Percentiles rank a stretch among this genome's conserved stretches.
Evolutionary conservation across 352 stramenopile genomes (phyloP).

Genomic region (Globisporangium ultimum): DNA sequence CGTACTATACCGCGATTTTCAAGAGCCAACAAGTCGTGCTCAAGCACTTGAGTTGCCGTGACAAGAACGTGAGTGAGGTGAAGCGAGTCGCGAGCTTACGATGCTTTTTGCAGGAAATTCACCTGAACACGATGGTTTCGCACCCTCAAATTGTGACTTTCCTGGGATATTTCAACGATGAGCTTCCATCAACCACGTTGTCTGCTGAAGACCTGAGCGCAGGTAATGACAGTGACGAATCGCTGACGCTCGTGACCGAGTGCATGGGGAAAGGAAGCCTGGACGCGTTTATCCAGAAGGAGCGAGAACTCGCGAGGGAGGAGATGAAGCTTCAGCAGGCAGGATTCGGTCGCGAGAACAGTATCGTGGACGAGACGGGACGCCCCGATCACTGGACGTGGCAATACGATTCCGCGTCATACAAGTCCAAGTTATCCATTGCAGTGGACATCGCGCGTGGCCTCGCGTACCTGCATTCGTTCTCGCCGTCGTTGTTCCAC

Average conservation of each 20-base stretch:
- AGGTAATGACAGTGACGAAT: not conserved
- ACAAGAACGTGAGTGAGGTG: not conserved
- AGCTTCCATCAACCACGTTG: not conserved
- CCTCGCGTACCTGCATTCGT: conserved; percentile 47
- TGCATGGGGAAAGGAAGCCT: conserved; percentile 34
- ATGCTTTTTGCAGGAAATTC: conserved; percentile 34
- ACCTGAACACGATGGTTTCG: conserved; percentile 49
- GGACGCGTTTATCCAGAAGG: conserved; percentile 37
- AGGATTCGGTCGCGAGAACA: not conserved
- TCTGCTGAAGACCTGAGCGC: not conserved
- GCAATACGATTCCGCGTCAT: conserved; percentile 15
- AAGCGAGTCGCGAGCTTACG: not conserved
- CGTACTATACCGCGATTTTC: conserved; percentile 8
- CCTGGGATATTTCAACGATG: conserved; percentile 32
- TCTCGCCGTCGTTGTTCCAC: conserved; percentile 33
- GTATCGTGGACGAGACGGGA: no score
- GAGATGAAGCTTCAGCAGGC: conserved; percentile 7
- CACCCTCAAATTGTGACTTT: conserved; percentile 70
- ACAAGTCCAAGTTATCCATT: conserved; percentile 40
- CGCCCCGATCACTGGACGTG: conserved; percentile 21
- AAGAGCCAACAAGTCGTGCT: conserved; percentile 4
- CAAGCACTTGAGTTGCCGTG: conserved; percentile 1
- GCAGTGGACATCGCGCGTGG: conserved; percentile 33
- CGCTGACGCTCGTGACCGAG: conserved; percentile 37
- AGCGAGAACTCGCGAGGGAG: conserved; percentile 7